A percentile compares a stretch with the other conserved stretches of the same genome.
phyloP scores from a whole-genome alignment of 305 asterid species.

The Fraxinus ornus region DNA sequence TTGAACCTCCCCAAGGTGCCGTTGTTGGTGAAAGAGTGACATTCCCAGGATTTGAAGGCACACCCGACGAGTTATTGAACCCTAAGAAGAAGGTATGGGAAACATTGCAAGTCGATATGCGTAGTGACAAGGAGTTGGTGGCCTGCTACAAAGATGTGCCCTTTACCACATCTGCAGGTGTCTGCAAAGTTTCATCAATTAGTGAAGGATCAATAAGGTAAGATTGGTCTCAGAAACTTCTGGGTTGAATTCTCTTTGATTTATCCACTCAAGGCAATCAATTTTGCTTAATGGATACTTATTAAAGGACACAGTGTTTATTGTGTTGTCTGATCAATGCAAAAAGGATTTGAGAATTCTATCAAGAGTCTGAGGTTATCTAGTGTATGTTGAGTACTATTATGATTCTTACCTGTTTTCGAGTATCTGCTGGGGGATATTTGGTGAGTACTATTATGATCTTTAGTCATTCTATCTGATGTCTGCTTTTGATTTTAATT shows the following conservation, averaged over 20 bases:
- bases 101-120: constrained; percentile 76
- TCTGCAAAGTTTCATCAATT: constrained; percentile 74
- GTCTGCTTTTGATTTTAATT: too few species aligned
- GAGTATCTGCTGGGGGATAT: too few species aligned
- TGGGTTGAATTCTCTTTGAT: not conserved
- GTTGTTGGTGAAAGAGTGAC: constrained; percentile 73
- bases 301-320: not conserved
- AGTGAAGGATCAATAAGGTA: constrained; percentile 64
- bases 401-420: too few species aligned
- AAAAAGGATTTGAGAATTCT: too few species aligned
- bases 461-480: too few species aligned
- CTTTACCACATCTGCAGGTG: constrained; percentile 88
- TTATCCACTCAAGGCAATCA: not conserved
- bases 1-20: constrained; percentile 82
- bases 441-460: too few species aligned
- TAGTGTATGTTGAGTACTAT: too few species aligned
- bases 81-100: constrained; percentile 97
- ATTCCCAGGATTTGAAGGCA: constrained; percentile 66
- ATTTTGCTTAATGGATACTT: not conserved
- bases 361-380: too few species aligned
- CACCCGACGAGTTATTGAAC: constrained; percentile 74
- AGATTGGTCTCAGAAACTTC: constrained; percentile 6
- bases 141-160: constrained; percentile 77
- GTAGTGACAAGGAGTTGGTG: constrained; percentile 63
- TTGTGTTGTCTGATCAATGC: too few species aligned